Percentiles rank a stretch among this genome's conserved stretches.
phyloP scores from a whole-genome alignment of 2,329 filamentous ascomycete species.

The Exophiala sideris region DNA sequence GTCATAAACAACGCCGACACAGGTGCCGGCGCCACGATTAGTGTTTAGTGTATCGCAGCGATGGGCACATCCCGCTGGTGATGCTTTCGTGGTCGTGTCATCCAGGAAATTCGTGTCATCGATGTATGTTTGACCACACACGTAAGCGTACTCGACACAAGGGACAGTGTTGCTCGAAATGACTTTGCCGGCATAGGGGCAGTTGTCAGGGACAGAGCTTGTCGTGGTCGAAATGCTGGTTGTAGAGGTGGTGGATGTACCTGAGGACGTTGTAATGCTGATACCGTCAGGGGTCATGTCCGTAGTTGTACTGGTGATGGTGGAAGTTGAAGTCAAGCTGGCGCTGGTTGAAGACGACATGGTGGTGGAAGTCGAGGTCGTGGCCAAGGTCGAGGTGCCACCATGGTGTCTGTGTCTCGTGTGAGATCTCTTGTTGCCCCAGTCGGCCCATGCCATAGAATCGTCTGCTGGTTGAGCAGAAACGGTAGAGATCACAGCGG shows the following conservation, averaged over 20 bases:
- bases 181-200: constrained; percentile 1
- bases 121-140: constrained; percentile 45
- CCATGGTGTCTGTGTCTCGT: neutral
- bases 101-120: constrained; percentile 47
- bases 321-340: neutral
- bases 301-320: neutral
- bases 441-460: constrained; percentile 14
- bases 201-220: neutral
- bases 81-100: neutral
- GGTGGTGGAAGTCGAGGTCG: neutral
- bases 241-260: neutral
- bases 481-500: constrained; percentile 9
- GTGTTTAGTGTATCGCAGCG: constrained; percentile 14
- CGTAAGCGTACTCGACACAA: constrained; percentile 26
- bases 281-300: neutral
- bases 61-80: constrained; percentile 7
- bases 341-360: constrained; percentile 2
- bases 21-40: constrained; percentile 5
- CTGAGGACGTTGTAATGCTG: neutral
- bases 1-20: constrained; percentile 17
- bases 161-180: neutral
- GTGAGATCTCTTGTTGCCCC: constrained; percentile 2
- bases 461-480: constrained; percentile 1
- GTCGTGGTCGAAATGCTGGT: constrained; percentile 2
- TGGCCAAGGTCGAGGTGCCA: neutral